phyloP scores from a whole-genome alignment of 129 eudicot genomes.

The Pulicaria dysenterica region DNA sequence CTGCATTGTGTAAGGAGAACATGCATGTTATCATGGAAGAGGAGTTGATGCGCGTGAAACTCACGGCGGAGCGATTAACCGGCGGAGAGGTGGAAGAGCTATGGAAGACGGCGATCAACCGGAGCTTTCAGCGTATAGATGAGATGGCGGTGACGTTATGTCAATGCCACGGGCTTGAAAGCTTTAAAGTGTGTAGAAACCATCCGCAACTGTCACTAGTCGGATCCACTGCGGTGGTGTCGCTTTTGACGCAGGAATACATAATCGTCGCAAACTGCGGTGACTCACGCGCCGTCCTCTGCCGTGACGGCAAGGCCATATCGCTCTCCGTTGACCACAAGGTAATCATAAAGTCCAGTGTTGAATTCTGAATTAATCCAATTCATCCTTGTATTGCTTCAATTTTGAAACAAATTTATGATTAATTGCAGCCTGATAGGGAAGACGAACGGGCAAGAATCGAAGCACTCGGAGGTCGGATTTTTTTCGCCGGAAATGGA shows the following conservation, averaged over 20 bases:
- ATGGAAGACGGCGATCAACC: conserved; percentile 42
- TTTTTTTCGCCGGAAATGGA: conserved; percentile 31
- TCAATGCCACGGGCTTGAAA: conserved; percentile 29
- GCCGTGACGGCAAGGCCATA: conserved; percentile 41
- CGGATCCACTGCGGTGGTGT: conserved; percentile 59
- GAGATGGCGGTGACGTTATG: conserved; percentile 44
- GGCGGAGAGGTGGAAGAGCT: conserved; percentile 15
- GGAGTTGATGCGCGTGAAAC: conserved; percentile 51
- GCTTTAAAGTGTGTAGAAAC: conserved; percentile 27
- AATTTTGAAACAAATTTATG: background rate
- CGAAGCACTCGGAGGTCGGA: conserved; percentile 48
- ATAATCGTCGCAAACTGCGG: conserved; percentile 63
- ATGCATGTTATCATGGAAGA: conserved; percentile 52
- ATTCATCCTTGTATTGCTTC: no score
- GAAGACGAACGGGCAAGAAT: conserved; percentile 53
- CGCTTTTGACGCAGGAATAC: conserved; percentile 32
- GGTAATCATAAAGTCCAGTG: conserved; percentile 33
- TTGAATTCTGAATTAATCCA: no score
- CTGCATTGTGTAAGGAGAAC: conserved; percentile 53
- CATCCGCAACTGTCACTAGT: conserved; percentile 27
- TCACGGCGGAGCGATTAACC: background rate
- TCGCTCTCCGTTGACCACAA: conserved; percentile 63
- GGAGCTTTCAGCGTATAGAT: conserved; percentile 50
- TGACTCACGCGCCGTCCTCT: conserved; percentile 62
- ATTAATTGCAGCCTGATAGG: conserved; percentile 48